Base-by-base conservation (phyloP, 495 filamentous ascomycete genomes). In the Trypethelium eluteriae region DNA sequence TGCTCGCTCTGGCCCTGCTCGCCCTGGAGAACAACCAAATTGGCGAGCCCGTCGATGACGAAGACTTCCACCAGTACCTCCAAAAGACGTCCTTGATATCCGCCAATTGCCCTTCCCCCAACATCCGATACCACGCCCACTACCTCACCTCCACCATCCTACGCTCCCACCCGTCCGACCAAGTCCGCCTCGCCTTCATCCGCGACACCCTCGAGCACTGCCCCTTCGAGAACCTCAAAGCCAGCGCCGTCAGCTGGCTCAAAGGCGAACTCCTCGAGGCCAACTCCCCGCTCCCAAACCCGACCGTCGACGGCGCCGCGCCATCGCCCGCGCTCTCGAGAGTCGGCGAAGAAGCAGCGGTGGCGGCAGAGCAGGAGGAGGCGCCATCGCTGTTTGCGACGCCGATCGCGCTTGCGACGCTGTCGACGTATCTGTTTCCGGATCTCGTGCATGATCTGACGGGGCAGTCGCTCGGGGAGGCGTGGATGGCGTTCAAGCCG, bases 241-340 rank as follows among this genome's bases (percentile, higher is more conserved):
- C 88, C 14, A 87, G 85, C 64, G 92, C 93, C 0, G 83, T 98
- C 11, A 83, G 84, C 35, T 97, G 95, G 90, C 78, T 97, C 3
- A 93, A 92, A 73, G 86, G 92, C 62, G 93, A 96, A 74, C 83
- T 93, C 2, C 78, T 93, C 14, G 76, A 79, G 69, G 77, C 77
- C 9, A 79, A 78, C 59, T 78, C 34, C 79, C 85, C 70, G 35
- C 71, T 69, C 2, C 63, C 64, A 34, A 25, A 62, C 12, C 35
- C 56, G 1, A 10, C 34, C 25, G 25, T 64, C 49, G 59, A 57
- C 32, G 39, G 32, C 61, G 41, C 47, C 14, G 49, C n/a, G 18
- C 62, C 62, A 14, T 41, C 62, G 11, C 38, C 38, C 14, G 62
- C 38, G 25, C 35, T 61, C 25, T 38, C 53, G 49, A 39, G 35